These are phyloP conservation scores for Annona squamosa DNA, from an alignment of 164 flowering plant genomes.

Conservation along the genomic window DNA sequence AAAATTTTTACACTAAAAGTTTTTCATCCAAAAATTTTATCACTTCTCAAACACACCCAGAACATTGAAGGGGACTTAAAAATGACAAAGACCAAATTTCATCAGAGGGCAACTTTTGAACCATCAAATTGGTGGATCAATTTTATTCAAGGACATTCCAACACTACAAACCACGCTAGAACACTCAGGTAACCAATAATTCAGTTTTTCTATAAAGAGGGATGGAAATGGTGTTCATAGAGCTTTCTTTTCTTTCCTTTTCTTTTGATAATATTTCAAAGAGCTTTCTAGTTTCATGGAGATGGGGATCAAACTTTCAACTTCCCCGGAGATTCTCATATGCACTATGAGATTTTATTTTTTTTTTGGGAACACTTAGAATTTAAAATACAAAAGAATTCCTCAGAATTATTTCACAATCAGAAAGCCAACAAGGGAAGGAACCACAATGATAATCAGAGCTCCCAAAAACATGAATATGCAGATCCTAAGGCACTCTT, in stretches of 20 bases:
- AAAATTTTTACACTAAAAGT: no score
- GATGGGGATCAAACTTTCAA: no score
- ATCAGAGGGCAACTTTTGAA: no score
- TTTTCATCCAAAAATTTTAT: no score
- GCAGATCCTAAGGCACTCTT: neutral
- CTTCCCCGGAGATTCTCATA: no score
- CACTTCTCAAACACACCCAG: no score
- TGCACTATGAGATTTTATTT: no score
- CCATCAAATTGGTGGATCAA: neutral
- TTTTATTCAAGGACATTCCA: neutral
- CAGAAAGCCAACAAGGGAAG: neutral
- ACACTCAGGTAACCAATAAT: neutral
- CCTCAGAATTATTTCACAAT: neutral
- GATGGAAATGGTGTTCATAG: neutral
- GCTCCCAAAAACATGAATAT: neutral
- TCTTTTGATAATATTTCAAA: neutral
- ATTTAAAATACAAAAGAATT: neutral
- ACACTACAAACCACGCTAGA: neutral
- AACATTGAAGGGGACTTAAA: no score
- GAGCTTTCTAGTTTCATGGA: neutral
- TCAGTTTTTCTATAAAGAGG: neutral
- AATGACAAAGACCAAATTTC: no score
- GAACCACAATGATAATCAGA: neutral
- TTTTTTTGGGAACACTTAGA: neutral
- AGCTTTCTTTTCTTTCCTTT: neutral